Conservation (phyloP, 1,139 yeast genomes). For the Saccharomyces hybrid region DNA sequence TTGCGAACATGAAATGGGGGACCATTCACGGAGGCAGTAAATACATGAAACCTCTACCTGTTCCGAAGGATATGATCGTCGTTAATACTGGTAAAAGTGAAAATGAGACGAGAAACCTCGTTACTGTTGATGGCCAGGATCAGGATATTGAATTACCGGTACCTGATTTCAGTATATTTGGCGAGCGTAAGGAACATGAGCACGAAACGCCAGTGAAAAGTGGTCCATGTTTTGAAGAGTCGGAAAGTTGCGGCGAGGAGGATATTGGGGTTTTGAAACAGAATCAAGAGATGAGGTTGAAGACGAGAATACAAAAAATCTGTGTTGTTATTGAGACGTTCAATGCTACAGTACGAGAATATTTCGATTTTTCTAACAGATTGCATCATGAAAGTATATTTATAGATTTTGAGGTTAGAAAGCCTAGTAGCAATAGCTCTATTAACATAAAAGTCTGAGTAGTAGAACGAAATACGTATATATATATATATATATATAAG, state of each 20-base stretch:
- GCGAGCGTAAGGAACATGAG: not conserved
- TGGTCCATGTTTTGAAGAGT: not conserved
- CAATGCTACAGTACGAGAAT: conserved; percentile 20
- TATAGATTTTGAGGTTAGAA: conserved; percentile 23
- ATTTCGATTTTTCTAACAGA: conserved; percentile 17
- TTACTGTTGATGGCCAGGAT: not conserved
- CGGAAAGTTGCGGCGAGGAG: not conserved
- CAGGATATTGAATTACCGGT: not conserved
- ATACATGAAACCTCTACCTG: not conserved
- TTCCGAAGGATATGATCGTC: not conserved
- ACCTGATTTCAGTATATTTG: not conserved
- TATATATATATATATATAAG: not conserved
- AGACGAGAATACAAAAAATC: conserved; percentile 15
- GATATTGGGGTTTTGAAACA: not conserved
- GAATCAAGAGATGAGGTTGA: conserved; percentile 9
- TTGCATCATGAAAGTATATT: conserved; percentile 14
- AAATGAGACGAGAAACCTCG: not conserved
- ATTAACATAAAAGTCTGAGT: not conserved
- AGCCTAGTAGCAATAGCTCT: not conserved
- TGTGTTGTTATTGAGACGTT: conserved; percentile 13
- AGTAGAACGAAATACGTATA: not conserved
- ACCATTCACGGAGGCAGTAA: conserved; percentile 1
- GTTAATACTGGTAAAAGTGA: not conserved
- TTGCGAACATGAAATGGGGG: conserved; percentile 9
- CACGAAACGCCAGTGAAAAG: not conserved